Percentiles rank a stretch among this genome's conserved stretches.
Conservation (phyloP, 148 eudicot genomes). For the Silene latifolia region DNA sequence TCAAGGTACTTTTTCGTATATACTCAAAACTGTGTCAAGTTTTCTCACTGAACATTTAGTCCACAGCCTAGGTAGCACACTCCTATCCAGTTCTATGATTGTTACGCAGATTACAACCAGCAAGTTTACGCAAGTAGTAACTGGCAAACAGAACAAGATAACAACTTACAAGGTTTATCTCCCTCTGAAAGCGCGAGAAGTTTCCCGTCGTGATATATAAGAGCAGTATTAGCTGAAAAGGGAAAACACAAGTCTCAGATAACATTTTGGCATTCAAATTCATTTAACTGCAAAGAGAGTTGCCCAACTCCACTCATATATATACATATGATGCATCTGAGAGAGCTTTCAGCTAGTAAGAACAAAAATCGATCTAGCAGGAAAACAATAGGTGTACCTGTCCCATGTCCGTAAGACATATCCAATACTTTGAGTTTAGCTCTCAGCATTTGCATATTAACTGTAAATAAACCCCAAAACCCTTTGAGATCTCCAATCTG, state of each 20-base stretch:
- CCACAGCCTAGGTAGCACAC: no score
- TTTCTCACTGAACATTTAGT: no score
- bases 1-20: no score
- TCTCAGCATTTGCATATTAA: conserved; percentile 70
- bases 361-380: no score
- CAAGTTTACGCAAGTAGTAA: background rate
- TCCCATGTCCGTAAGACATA: conserved; percentile 65
- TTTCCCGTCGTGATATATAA: conserved; percentile 85
- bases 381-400: conserved; percentile 38
- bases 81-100: background rate
- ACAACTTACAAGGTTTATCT: conserved; percentile 87
- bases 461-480: conserved; percentile 65
- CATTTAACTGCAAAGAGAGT: no score
- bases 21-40: no score
- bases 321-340: no score
- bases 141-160: conserved; percentile 17
- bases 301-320: no score
- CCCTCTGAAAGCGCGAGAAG: conserved; percentile 88
- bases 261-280: no score
- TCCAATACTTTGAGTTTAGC: conserved; percentile 81
- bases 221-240: conserved; percentile 82
- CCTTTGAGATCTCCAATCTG: conserved; percentile 96
- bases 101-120: background rate
- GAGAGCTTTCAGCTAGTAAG: no score
- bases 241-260: conserved; percentile 1